A percentile compares a stretch with the other conserved stretches of the same genome.
Conservation (phyloP, 495 filamentous ascomycete genomes). For the Rusavskia elegans region DNA sequence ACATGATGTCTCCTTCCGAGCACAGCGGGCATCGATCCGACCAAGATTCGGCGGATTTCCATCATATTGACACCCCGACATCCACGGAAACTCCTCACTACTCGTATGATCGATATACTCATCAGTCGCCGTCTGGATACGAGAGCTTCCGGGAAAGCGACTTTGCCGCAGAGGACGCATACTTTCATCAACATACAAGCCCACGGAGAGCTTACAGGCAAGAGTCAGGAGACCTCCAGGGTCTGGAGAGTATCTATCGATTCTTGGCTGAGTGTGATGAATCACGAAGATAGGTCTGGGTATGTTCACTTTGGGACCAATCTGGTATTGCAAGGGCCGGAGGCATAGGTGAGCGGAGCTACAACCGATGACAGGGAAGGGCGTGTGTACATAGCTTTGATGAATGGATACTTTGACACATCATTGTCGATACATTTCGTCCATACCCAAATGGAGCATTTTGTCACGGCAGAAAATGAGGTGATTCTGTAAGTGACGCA, state of each 20-base stretch:
- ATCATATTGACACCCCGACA: conserved; percentile 10
- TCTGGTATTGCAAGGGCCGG: not conserved
- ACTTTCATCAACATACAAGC: conserved; percentile 6
- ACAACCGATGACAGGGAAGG: too few relatives aligned
- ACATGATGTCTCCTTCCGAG: conserved; percentile 35
- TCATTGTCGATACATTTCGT: too few relatives aligned
- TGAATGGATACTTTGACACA: too few relatives aligned
- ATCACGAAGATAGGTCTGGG: conserved; percentile 21
- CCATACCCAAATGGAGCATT: too few relatives aligned
- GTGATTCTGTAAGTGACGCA: too few relatives aligned
- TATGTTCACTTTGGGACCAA: not conserved
- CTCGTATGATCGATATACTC: not conserved
- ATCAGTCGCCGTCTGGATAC: conserved; percentile 11
- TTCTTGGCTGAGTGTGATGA: conserved; percentile 79
- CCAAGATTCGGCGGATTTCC: conserved; percentile 17
- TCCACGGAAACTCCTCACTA: not conserved
- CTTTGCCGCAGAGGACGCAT: conserved; percentile 23
- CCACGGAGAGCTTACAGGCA: conserved; percentile 15
- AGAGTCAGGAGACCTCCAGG: conserved; percentile 43
- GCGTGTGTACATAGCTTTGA: too few relatives aligned
- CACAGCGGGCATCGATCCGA: not conserved
- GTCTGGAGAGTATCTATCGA: conserved; percentile 68
- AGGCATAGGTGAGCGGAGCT: too few relatives aligned
- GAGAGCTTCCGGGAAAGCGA: conserved; percentile 21
- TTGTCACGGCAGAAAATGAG: too few relatives aligned